Conservation (phyloP, 129 eudicot species). For the Flaveria sonorensis region DNA sequence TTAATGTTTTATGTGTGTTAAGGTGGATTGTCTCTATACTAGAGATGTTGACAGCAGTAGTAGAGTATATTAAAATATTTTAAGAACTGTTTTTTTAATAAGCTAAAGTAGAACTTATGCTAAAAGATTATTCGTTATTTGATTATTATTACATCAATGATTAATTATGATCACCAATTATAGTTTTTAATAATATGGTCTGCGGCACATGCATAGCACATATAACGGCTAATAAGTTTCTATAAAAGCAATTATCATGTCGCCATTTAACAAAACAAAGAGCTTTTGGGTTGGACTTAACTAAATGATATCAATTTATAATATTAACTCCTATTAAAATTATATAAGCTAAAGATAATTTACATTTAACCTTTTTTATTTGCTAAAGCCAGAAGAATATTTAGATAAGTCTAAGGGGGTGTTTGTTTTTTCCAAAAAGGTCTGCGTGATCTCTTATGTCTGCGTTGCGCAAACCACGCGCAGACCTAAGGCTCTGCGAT, state of each 20-base stretch:
- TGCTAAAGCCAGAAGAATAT: not conserved
- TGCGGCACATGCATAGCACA: constrained; percentile 18
- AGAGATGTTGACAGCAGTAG: too few relatives aligned
- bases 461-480: too few relatives aligned
- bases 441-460: too few relatives aligned
- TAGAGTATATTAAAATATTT: too few relatives aligned
- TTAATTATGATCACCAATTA: not conserved
- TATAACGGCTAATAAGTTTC: constrained; percentile 12
- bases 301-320: not conserved
- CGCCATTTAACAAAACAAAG: constrained; percentile 1
- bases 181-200: not conserved
- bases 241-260: constrained; percentile 14
- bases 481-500: too few relatives aligned
- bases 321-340: not conserved
- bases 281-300: constrained; percentile 3
- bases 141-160: not conserved
- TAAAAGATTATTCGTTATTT: not conserved
- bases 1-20: not conserved
- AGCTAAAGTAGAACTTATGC: not conserved
- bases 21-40: too few relatives aligned
- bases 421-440: too few relatives aligned
- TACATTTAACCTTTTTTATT: not conserved
- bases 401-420: not conserved
- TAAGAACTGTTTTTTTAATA: too few relatives aligned
- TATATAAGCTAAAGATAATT: not conserved